Conservation (phyloP, 129 eudicot species). For the Artemisia annua region DNA sequence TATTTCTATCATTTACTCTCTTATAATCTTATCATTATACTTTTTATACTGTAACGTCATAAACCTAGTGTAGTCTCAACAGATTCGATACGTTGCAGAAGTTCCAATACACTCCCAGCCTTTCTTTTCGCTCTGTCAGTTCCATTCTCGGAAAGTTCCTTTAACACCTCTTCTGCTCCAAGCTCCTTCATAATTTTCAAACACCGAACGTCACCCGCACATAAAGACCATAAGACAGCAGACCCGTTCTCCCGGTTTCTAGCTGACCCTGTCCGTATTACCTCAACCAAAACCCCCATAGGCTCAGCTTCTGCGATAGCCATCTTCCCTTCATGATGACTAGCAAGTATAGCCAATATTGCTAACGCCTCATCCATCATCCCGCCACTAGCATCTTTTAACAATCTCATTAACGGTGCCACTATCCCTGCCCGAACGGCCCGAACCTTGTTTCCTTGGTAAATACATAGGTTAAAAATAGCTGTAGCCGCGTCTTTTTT, state of each 20-base stretch:
- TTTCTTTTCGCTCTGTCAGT: slow-evolving; percentile 94
- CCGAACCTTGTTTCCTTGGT: slow-evolving; percentile 88
- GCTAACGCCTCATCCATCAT: slow-evolving; percentile 96
- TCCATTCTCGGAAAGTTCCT: slow-evolving; percentile 79
- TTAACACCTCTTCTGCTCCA: slow-evolving; percentile 81
- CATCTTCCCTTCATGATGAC: slow-evolving; percentile 81
- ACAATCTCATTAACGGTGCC: slow-evolving; percentile 55
- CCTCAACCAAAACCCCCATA: slow-evolving; percentile 63
- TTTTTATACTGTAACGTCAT: not conserved
- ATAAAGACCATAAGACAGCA: slow-evolving; percentile 79
- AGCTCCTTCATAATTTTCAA: slow-evolving; percentile 61
- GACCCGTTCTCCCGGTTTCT: slow-evolving; percentile 89
- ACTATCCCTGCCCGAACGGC: slow-evolving; percentile 93
- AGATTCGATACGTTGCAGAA: slow-evolving; percentile 54
- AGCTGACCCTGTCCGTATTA: slow-evolving; percentile 81
- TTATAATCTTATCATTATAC: not conserved
- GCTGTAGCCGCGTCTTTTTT: slow-evolving; percentile 93
- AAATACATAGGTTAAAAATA: slow-evolving; percentile 75
- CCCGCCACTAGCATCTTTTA: slow-evolving; percentile 82
- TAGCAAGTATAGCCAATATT: slow-evolving; percentile 76
- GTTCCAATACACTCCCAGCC: slow-evolving; percentile 76
- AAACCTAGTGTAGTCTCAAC: slow-evolving; percentile 15
- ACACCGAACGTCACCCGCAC: slow-evolving; percentile 62
- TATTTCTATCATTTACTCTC: not conserved
- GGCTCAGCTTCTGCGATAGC: slow-evolving; percentile 85